Base-by-base conservation (phyloP, 768 basidiomycete species). In the Hysterangium stoloniferum region DNA sequence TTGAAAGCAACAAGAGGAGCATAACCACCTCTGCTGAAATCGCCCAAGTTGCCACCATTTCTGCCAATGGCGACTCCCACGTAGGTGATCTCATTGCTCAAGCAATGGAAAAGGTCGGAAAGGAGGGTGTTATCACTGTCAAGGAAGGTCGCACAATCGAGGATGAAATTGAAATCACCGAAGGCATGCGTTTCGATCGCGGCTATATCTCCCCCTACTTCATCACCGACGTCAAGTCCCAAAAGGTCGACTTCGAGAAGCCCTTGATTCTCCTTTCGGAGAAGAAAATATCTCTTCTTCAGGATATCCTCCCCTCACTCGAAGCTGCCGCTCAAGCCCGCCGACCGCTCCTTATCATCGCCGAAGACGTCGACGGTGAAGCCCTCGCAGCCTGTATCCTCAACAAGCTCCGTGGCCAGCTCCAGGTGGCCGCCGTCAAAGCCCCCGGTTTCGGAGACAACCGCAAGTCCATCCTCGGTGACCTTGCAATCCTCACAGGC, bases 111-210 rank as follows among this genome's bases (percentile, higher is more conserved):
- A 96, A 96, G 68, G 95, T 98, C 54, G 95, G 95, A 65, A 96
- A 95, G 74, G 95, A 99, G 71, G 95, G 95, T 66, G 95, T 98
- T 63, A 98, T 99, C 74, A 98, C 95, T 44, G 94, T 99, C 67
- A 99, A 98, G 76, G 95, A 99, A 68, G 95, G 95, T 37, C 83
- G 86, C 59, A 98, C 95, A 4, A 96, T 94, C 57, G 93, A 97
- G 60, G 95, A 99, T 64, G 93, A 96, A 70, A 97, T 97, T 64
- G 95, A 99, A 67, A 93, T 99, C 62, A 97, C 95, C 24, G 95
- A 99, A 72, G 95, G 95, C 68, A 99, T 99, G 95, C 84, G 93
- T 62, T 97, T 99, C 72, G 95, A 99, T 79, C 87, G 95, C 48
- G 95, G 95, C 19, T 99, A 80, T 78, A 95, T 97, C 70, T 92